Percentiles rank a stretch among this genome's conserved stretches.
phyloP scores from a whole-genome alignment of 2,329 filamentous ascomycete species.

The Pleoardoris graminearum region DNA sequence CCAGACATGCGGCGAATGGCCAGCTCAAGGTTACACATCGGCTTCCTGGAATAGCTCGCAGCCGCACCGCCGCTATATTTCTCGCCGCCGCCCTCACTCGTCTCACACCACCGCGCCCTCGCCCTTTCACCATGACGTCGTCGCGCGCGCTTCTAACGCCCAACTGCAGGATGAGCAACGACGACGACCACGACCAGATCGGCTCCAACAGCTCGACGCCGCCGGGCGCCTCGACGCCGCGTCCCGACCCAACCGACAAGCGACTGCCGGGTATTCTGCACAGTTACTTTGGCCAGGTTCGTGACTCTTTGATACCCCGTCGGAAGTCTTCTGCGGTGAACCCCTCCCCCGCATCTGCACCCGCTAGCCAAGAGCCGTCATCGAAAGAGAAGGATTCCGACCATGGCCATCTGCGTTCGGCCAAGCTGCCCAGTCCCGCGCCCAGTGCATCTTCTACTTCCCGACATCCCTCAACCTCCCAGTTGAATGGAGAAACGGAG shows the following conservation, averaged over 20 bases:
- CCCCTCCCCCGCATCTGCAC: constrained; percentile 42
- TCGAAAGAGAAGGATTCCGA: constrained; percentile 27
- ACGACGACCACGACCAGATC: constrained; percentile 75
- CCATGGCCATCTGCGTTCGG: constrained; percentile 50
- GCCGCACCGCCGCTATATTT: constrained; percentile 12
- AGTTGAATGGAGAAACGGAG: constrained; percentile 70
- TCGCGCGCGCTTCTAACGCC: constrained; percentile 43
- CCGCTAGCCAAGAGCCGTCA: constrained; percentile 28
- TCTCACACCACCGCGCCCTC: constrained; percentile 7
- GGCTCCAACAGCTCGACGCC: constrained; percentile 81
- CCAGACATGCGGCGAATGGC: constrained; percentile 4
- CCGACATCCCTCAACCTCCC: constrained; percentile 57
- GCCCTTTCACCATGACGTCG: constrained; percentile 31
- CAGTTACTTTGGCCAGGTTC: constrained; percentile 99
- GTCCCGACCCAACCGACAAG: constrained; percentile 92
- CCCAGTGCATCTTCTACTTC: constrained; percentile 52
- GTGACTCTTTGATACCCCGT: constrained; percentile 64
- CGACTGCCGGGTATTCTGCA: constrained; percentile 91
- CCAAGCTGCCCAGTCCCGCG: constrained; percentile 57
- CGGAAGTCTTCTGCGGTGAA: constrained; percentile 46
- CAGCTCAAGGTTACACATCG: constrained; percentile 35
- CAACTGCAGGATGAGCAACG: constrained; percentile 54
- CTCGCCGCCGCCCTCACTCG: constrained; percentile 3
- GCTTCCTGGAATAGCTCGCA: constrained; percentile 28
- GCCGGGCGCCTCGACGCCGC: constrained; percentile 88